A percentile compares a stretch with the other conserved stretches of the same genome.
Evolutionary conservation across 176 grass and related monocot species (phyloP).

Genomic region (Zoysia japonica): DNA sequence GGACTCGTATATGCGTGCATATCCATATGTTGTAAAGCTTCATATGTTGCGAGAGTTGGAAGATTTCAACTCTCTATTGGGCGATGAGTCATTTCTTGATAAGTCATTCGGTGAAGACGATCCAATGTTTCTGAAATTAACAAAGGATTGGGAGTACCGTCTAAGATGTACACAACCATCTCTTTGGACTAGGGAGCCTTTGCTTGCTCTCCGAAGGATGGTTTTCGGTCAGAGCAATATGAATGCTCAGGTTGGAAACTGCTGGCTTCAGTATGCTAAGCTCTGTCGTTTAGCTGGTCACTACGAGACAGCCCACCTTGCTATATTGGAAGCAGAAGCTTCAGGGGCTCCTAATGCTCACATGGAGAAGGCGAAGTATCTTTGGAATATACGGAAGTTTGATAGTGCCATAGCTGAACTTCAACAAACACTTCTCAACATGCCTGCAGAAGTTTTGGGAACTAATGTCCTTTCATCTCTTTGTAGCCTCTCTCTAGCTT

Average conservation of each 20-base stretch:
- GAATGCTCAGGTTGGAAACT: conserved; percentile 80
- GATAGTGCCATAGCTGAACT: conserved; percentile 95
- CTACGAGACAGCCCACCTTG: conserved; percentile 82
- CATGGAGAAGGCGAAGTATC: conserved; percentile 94
- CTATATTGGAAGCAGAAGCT: conserved; percentile 92
- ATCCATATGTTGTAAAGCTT: conserved; percentile 96
- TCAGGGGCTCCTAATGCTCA: conserved; percentile 80
- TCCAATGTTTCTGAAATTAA: conserved; percentile 74
- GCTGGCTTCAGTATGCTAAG: conserved; percentile 97
- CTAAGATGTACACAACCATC: conserved; percentile 90
- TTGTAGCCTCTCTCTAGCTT: conserved; percentile 79
- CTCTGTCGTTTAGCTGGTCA: conserved; percentile 89
- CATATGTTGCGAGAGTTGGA: conserved; percentile 93
- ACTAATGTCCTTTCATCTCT: conserved; percentile 66
- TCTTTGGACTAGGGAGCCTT: conserved; percentile 86
- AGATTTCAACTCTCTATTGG: conserved; percentile 81
- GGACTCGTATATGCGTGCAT: conserved; percentile 98
- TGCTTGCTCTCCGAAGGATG: conserved; percentile 88
- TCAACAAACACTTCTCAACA: conserved; percentile 87
- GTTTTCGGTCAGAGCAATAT: conserved; percentile 79
- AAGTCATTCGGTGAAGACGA: conserved; percentile 63
- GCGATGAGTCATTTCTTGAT: conserved; percentile 74
- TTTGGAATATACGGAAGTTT: conserved; percentile 85
- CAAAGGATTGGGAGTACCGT: conserved; percentile 90
- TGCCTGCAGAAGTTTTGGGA: conserved; percentile 73